Evolutionary conservation across 1,284 basidiomycete genomes (phyloP), one percentile per base, ranked within the genome.

Genomic region (Sanghuangporus weigelae): DNA sequence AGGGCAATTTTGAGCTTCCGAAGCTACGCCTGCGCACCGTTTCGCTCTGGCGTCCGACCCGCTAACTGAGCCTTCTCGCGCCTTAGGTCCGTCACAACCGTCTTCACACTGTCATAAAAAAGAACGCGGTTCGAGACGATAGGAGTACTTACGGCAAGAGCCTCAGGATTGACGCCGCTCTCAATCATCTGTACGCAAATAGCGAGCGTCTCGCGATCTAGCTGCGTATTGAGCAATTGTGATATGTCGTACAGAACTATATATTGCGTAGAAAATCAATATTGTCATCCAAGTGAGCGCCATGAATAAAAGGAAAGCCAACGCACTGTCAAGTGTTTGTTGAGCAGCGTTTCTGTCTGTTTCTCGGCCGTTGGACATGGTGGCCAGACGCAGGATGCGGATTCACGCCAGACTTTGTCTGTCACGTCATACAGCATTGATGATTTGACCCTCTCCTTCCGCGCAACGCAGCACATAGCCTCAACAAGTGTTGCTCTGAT

Each of bases 121-220:
- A 23, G 16, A 31, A 38, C 14, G 16, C 7, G 7, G 8, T 46
- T n/a, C 16, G 16, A 50, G 19, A 55, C 42, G 23, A 60, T 14
- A 16, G 16, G 38, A 63, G 44, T 21, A 82, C 87, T 67, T 71
- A 94, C 92, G 68, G 92, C 92, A 57, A 95, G 79, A 2, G 92
- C 92, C 70, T 93, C 91, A 4, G 92, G 89, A 70, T 92, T 93
- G 48, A 90, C 89, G 6, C 92, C 92, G 67, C 84, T 86, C 73
- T 95, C 92, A 70, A 95, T 90, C 84, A 95, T 85, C 63, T 85
- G 82, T 16, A 93, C 84, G 71, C 92, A 94, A 7, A 87, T 92
- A 26, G 87, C 88, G 14, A 95, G 82, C 1, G 90, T 92, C 69
- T 92, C 89, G 67, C 87, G 88, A 75, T 93, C 90, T 35, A 95